Evolutionary conservation across 441 rosid species (phyloP), one percentile per base, ranked within the genome.

Genomic region (Pelargonium citronellum): DNA sequence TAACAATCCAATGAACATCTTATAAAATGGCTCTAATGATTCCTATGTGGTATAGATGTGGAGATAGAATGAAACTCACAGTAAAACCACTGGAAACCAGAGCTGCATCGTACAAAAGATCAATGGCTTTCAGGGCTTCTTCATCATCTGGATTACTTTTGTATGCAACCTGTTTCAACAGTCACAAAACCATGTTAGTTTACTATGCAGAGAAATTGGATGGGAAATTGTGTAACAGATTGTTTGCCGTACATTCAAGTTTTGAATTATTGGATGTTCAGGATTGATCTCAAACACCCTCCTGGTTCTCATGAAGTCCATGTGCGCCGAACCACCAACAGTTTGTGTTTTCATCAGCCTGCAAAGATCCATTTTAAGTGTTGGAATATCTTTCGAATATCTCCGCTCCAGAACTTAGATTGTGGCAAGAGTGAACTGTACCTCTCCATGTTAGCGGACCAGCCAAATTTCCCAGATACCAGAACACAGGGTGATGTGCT

Each of bases 371-470:
- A 15, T 53, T 53, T 15, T 0, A 10, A n/a, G 39, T 34, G 39
- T 34, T 34, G 39, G 39, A 34, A 2, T 27, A 27, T 27, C 30
- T 27, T 27, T 27, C 3, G 3, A 0, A 34, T 34, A 34, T 34
- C 39, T 34, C 39, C 39, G 5, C 39, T 34, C 7, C 39, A 34
- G 39, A 34, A 34, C 39, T 34, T 34, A 5, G 39, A 34, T 4
- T 34, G 39, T 34, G 39, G 39, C 39, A 34, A 34, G 22, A 15
- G 20, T 53, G 16, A 15, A 53, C 60, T 53, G 43, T 66, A 91
- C 97, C 99, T 95, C 80, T 95, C 98, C 99, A 95, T 95, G 71
- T 95, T 95, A 47, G 98, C 97, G n/a, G 96, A 92, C 99, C 99
- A 95, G n/a, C 99, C 96, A 68, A 92, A 95, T 77, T 92, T 90